Conservation (phyloP, 257 asterid species). For the Solanum arcanum region DNA sequence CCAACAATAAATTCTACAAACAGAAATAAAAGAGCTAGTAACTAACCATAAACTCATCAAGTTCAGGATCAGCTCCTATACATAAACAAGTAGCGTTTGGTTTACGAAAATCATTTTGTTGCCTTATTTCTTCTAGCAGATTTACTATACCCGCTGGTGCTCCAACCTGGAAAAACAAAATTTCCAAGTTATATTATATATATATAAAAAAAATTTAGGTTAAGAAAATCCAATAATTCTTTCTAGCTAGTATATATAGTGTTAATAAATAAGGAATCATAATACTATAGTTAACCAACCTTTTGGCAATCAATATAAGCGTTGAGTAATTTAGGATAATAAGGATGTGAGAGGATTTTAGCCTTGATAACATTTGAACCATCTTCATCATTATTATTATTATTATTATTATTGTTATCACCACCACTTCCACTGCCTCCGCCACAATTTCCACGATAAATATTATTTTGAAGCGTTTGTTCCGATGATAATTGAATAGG, state of each 20-base stretch:
- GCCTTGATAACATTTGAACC: conserved; percentile 26
- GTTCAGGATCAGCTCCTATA: conserved; percentile 42
- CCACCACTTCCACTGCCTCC: neutral
- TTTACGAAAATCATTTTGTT: conserved; percentile 14
- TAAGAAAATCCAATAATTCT: neutral
- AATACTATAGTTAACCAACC: neutral
- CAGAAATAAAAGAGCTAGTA: neutral
- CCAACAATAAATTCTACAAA: neutral
- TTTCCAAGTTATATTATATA: neutral
- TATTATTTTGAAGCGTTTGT: neutral
- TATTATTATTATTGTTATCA: neutral
- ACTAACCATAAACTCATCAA: conserved; percentile 39
- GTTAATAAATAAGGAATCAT: too few relatives aligned
- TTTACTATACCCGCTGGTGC: conserved; percentile 33
- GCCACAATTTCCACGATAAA: neutral
- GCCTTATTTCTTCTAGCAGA: conserved; percentile 28
- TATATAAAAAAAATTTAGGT: neutral
- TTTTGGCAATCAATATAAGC: conserved; percentile 46
- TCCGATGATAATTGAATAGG: neutral
- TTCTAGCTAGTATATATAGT: too few relatives aligned
- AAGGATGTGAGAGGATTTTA: conserved; percentile 37
- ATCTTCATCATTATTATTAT: conserved; percentile 9
- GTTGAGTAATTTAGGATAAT: conserved; percentile 22
- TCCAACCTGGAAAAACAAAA: conserved; percentile 22
- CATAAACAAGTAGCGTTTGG: conserved; percentile 5